Percentiles rank a stretch among this genome's conserved stretches.
These are phyloP conservation scores for Phycomyces blakesleeanus DNA, from an alignment of 192 early-diverging fungal genomes.

Conservation along the genomic window DNA sequence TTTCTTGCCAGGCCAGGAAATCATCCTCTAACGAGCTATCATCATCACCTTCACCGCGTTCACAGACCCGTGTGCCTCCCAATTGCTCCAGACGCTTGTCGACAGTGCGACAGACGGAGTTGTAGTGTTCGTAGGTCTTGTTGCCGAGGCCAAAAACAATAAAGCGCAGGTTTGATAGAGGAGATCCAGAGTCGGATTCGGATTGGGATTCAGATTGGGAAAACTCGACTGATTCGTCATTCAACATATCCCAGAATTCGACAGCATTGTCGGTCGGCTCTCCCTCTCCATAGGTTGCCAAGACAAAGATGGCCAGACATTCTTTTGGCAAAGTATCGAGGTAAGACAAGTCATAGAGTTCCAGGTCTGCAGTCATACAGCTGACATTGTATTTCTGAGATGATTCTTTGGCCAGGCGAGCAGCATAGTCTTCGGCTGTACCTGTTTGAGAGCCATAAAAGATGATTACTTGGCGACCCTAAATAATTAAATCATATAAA, in stretches of 20 bases:
- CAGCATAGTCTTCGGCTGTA: slow-evolving; percentile 97
- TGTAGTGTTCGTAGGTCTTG: slow-evolving; percentile 89
- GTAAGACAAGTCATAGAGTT: slow-evolving; percentile 89
- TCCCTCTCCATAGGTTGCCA: slow-evolving; percentile 97
- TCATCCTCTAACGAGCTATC: slow-evolving; percentile 95
- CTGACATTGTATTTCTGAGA: slow-evolving; percentile 67
- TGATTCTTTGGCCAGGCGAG: slow-evolving; percentile 83
- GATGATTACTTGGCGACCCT: slow-evolving; percentile 75
- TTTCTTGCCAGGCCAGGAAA: slow-evolving; percentile 92
- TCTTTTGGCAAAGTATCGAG: slow-evolving; percentile 66
- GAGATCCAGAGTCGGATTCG: too few species aligned
- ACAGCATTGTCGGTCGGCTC: slow-evolving; percentile 98
- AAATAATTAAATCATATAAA: too few species aligned
- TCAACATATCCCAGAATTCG: slow-evolving; percentile 88
- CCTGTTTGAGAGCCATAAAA: slow-evolving; percentile 99
- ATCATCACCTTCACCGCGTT: slow-evolving; percentile 94
- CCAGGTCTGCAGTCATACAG: slow-evolving; percentile 79
- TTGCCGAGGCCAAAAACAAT: slow-evolving; percentile 85
- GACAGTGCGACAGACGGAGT: slow-evolving; percentile 72
- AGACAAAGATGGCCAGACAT: slow-evolving; percentile 80
- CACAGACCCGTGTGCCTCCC: slow-evolving; percentile 74
- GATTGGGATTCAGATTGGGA: slow-evolving; percentile 59
- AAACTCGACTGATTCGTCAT: slow-evolving; percentile 69
- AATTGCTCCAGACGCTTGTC: slow-evolving; percentile 64
- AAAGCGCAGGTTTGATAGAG: slow-evolving; percentile 52